phyloP scores from a whole-genome alignment of 208 protist genomes.

The Crithidia thermophila region DNA sequence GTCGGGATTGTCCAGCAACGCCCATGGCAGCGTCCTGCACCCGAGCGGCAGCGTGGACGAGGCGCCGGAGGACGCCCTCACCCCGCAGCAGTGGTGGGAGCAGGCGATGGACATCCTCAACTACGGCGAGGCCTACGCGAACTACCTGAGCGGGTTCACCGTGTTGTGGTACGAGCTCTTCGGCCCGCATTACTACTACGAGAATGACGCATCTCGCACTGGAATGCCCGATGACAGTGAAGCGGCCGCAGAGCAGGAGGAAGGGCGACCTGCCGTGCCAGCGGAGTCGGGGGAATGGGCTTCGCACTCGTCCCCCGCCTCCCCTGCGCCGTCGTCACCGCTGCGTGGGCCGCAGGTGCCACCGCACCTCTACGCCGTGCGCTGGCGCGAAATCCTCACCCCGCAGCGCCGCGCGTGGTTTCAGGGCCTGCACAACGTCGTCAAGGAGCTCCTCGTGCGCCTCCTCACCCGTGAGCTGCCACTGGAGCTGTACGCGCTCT shows the following conservation, averaged over 20 bases:
- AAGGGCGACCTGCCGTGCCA: neutral
- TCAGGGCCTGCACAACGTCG: conserved; percentile 35
- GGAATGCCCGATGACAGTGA: neutral
- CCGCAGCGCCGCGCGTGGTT: conserved; percentile 49
- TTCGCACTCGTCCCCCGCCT: conserved; percentile 1
- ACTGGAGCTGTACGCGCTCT: conserved; percentile 63
- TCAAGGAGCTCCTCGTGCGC: conserved; percentile 39
- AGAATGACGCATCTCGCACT: neutral
- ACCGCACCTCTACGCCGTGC: conserved; percentile 71
- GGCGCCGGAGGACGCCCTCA: conserved; percentile 5
- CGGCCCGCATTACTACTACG: conserved; percentile 39
- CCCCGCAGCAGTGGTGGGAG: conserved; percentile 21
- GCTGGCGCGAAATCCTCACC: conserved; percentile 54
- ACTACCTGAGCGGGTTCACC: conserved; percentile 55
- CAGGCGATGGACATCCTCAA: conserved; percentile 30
- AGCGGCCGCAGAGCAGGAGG: neutral
- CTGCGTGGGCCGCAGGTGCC: conserved; percentile 30
- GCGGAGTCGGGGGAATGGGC: conserved; percentile 7
- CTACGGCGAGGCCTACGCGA: conserved; percentile 51
- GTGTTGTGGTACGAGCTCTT: conserved; percentile 75
- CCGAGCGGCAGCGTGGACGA: neutral
- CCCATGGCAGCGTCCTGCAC: neutral
- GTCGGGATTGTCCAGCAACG: neutral
- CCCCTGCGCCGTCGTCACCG: neutral
- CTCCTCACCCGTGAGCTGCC: conserved; percentile 50